phyloP scores from a whole-genome alignment of 768 basidiomycete genomes.

The Pulveroboletus sp. region DNA sequence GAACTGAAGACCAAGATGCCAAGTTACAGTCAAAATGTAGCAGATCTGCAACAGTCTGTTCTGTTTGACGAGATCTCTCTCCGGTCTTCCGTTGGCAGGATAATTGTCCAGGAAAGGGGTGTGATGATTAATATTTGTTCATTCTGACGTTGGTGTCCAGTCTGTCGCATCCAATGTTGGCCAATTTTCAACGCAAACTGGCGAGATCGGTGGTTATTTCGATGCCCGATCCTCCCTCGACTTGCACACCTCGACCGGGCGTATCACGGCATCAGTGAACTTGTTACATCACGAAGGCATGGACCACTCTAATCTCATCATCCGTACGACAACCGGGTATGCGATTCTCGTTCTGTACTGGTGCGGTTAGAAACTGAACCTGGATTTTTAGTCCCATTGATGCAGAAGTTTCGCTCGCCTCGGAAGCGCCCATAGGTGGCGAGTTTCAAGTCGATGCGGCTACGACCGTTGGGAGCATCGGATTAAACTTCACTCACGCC shows the following conservation, averaged over 20 bases:
- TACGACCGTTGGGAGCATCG: constrained; percentile 30
- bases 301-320: constrained; percentile 25
- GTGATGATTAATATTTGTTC: not conserved
- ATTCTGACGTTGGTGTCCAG: constrained; percentile 21
- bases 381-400: constrained; percentile 14
- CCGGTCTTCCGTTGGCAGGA: constrained; percentile 31
- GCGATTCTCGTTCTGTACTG: constrained; percentile 3
- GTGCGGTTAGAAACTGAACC: not conserved
- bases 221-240: constrained; percentile 33
- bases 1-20: constrained; percentile 40
- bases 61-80: constrained; percentile 37
- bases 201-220: constrained; percentile 42
- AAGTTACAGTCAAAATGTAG: constrained; percentile 37
- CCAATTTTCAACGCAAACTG: constrained; percentile 38
- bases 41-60: constrained; percentile 30
- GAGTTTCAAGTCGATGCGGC: constrained; percentile 30
- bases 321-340: constrained; percentile 43
- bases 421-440: constrained; percentile 27
- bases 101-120: constrained; percentile 33
- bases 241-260: constrained; percentile 36
- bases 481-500: constrained; percentile 23
- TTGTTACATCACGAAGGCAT: constrained; percentile 28
- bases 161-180: constrained; percentile 28
- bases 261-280: constrained; percentile 36
- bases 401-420: constrained; percentile 28